phyloP scores from a whole-genome alignment of 2,329 filamentous ascomycete species.

The Lanzia echinophila region DNA sequence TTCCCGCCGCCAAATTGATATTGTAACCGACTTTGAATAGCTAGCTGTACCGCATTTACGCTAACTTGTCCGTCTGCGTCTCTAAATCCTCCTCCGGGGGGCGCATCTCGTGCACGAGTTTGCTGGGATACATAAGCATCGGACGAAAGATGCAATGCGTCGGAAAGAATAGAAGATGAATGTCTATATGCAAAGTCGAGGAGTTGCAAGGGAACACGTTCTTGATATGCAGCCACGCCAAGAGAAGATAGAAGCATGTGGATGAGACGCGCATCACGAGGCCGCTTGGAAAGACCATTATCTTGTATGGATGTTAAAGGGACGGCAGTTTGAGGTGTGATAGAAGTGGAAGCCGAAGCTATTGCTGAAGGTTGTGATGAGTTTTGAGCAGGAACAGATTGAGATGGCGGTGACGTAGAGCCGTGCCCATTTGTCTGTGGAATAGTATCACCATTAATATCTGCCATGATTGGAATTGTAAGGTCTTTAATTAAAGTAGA shows the following conservation, averaged over 20 bases:
- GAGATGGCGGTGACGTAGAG: conserved; percentile 4
- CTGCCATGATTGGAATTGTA: conserved; percentile 24
- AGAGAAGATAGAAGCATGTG: conserved; percentile 74
- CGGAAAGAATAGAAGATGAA: conserved; percentile 63
- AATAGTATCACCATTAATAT: conserved; percentile 28
- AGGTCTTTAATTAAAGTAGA: neutral
- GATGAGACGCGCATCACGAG: conserved; percentile 72
- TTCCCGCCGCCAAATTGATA: conserved; percentile 58
- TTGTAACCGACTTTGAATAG: conserved; percentile 60
- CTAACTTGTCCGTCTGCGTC: conserved; percentile 41
- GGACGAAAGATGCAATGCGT: conserved; percentile 61
- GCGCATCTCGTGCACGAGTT: conserved; percentile 29
- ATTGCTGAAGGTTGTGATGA: conserved; percentile 13
- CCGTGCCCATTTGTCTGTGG: conserved; percentile 50
- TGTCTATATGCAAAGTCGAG: conserved; percentile 85
- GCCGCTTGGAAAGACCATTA: conserved; percentile 42
- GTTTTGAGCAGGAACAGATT: conserved; percentile 25
- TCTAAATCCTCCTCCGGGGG: conserved; percentile 25
- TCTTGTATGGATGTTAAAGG: conserved; percentile 30
- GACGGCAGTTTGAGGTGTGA: conserved; percentile 23
- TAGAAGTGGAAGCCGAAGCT: conserved; percentile 10
- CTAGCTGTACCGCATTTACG: conserved; percentile 63
- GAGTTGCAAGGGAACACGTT: conserved; percentile 73
- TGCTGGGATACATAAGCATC: conserved; percentile 55
- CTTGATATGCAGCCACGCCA: conserved; percentile 73